Evolutionary conservation across 345 rosid species (phyloP).

Genomic region (Corymbia maculata): DNA sequence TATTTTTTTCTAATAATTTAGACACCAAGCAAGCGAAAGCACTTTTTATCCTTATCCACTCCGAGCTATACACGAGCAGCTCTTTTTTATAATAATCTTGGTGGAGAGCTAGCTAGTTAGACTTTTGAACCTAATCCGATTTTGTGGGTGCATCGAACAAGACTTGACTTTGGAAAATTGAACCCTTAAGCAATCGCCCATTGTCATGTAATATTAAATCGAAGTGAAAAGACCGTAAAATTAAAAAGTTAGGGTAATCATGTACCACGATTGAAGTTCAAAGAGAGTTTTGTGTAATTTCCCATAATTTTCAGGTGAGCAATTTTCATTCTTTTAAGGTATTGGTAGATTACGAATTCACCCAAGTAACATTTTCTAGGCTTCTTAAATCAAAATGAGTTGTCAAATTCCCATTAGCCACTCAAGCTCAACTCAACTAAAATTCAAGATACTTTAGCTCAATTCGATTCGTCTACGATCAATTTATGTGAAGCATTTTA

Average conservation of each 20-base stretch:
- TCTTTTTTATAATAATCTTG: background rate
- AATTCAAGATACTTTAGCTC: background rate
- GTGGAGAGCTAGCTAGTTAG: rapidly evolving
- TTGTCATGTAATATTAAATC: background rate
- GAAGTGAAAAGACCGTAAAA: background rate
- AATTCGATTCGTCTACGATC: background rate
- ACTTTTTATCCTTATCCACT: background rate
- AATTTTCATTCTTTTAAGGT: background rate
- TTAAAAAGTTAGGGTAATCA: background rate
- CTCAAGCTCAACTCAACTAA: background rate
- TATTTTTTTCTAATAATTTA: background rate
- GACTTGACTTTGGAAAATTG: background rate
- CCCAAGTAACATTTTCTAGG: background rate
- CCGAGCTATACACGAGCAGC: background rate
- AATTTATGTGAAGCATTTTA: background rate
- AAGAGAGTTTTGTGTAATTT: background rate
- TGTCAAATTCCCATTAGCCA: background rate
- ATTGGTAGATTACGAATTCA: too few relatives aligned
- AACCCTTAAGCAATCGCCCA: background rate
- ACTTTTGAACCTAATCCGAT: background rate
- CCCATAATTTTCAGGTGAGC: background rate
- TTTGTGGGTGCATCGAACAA: background rate
- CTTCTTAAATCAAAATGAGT: background rate
- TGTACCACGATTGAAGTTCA: background rate
- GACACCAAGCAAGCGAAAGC: background rate